Evolutionary conservation across 768 basidiomycete species (phyloP).

Genomic region (Amanita phalloides): DNA sequence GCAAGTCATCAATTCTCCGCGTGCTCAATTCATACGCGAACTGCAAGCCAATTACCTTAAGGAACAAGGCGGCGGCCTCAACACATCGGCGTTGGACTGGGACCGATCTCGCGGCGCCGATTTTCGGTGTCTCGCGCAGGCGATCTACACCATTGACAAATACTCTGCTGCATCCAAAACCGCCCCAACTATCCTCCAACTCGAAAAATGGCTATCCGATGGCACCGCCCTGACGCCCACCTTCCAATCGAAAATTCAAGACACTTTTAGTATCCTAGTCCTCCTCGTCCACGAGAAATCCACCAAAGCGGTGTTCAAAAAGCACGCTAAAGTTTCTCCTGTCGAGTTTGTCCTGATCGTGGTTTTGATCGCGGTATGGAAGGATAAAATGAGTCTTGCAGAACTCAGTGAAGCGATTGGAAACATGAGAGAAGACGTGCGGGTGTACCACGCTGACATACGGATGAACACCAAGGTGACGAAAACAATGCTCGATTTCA

Average conservation of each 20-base stretch:
- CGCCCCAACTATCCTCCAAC: slow-evolving; percentile 21
- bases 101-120: slow-evolving; percentile 40
- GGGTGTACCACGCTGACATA: slow-evolving; percentile 49
- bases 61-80: slow-evolving; percentile 21
- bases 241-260: slow-evolving; percentile 23
- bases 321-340: slow-evolving; percentile 44
- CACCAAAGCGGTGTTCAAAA: slow-evolving; percentile 26
- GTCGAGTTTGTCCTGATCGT: slow-evolving; percentile 55
- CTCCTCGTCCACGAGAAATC: slow-evolving; percentile 28
- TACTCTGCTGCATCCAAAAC: slow-evolving; percentile 17
- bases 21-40: slow-evolving; percentile 48
- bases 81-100: slow-evolving; percentile 32
- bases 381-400: slow-evolving; percentile 21
- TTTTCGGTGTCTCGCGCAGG: slow-evolving; percentile 47
- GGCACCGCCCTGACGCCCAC: slow-evolving; percentile 16
- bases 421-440: slow-evolving; percentile 44
- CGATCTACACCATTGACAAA: slow-evolving; percentile 39
- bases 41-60: slow-evolving; percentile 37
- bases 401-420: slow-evolving; percentile 35
- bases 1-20: slow-evolving; percentile 50
- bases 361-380: slow-evolving; percentile 42
- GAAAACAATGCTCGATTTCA: slow-evolving; percentile 44
- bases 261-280: slow-evolving; percentile 37
- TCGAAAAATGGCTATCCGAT: slow-evolving; percentile 42
- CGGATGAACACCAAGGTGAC: slow-evolving; percentile 50